These are phyloP conservation scores for Fraxinus floribunda DNA, from an alignment of 305 asterid genomes.

Conservation along the genomic window DNA sequence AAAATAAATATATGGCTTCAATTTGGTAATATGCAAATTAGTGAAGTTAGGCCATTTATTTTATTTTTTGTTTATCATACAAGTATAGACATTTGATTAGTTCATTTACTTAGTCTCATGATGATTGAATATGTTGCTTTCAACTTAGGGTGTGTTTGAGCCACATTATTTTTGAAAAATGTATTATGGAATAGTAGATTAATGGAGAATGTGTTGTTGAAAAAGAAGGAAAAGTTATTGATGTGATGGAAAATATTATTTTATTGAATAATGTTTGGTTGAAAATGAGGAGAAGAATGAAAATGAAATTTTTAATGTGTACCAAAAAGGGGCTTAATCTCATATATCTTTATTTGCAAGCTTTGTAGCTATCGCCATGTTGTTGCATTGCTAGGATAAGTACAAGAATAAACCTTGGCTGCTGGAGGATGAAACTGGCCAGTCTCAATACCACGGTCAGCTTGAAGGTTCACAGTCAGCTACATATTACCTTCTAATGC, in stretches of 20 bases:
- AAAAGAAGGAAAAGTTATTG: too few species aligned
- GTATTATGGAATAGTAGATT: too few species aligned
- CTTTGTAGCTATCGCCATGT: conserved; percentile 4
- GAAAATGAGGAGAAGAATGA: too few species aligned
- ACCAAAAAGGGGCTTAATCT: not conserved
- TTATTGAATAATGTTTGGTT: too few species aligned
- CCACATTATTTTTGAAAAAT: too few species aligned
- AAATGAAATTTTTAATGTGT: too few species aligned
- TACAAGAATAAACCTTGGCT: conserved; percentile 57
- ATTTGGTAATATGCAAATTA: not conserved
- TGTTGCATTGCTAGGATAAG: conserved; percentile 39
- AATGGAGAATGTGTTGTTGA: too few species aligned
- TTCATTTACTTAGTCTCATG: not conserved
- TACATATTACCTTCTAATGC: conserved; percentile 47
- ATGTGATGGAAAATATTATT: too few species aligned
- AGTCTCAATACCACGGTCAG: conserved; percentile 45
- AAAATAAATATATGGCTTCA: conserved; percentile 2
- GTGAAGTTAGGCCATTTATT: not conserved
- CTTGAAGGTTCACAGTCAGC: conserved; percentile 54
- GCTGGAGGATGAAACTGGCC: conserved; percentile 50
- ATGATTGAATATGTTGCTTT: not conserved
- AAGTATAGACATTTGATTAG: not conserved
- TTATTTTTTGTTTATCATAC: not conserved
- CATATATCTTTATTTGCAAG: not conserved
- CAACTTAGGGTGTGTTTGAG: not conserved